Base-by-base conservation (phyloP, 495 filamentous ascomycete species). In the Neurospora sp. region DNA sequence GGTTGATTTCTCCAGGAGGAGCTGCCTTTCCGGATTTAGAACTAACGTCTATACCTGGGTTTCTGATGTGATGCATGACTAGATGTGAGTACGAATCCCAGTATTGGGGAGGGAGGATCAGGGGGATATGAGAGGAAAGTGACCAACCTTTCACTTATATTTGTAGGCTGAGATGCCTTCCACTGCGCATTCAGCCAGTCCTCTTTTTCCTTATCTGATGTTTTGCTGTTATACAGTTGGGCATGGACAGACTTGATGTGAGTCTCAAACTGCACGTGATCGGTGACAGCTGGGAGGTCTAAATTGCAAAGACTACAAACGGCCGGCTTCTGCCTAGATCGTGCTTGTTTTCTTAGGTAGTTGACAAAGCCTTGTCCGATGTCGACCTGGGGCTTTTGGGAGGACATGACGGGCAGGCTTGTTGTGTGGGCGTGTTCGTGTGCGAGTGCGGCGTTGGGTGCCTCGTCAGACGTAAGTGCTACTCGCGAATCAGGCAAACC, bases 121-220 rank as follows among this genome's bases (percentile, higher is more conserved):
- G 7, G 8, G 23, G 27, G 23, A 5, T 6, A 71, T 40, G 27
- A 6, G 37, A 20, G 69, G 27, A 27, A 44, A 27, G 69, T n/a
- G n/a, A 71, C 72, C 14, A 16, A 75, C 74, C 70, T 73, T 14
- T 75, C 74, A 38, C 11, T 39, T 44, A 18, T 66, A 66, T 18
- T 66, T 37, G 54, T 66, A 66, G 69, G 27, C 18, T 39, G 9
- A 18, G 44, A 69, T 38, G 46, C 69, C 44, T 66, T 70, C 74
- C 74, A 75, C 12, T 75, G 71, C 5, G 66, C 42, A 37, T 38
- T 20, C 1, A 75, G 20, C 72, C 71, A 73, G 0, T 39, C 60
- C 4, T 49, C 31, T 44, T 71, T 75, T 39, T 74, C 75, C 31
- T 76, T 70, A 2, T 74, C 74, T 16, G 73, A 27, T 4, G 1